A percentile compares a stretch with the other conserved stretches of the same genome.
These are phyloP conservation scores for Senecio squalidus DNA, from an alignment of 140 eudicot genomes.

Conservation along the genomic window DNA sequence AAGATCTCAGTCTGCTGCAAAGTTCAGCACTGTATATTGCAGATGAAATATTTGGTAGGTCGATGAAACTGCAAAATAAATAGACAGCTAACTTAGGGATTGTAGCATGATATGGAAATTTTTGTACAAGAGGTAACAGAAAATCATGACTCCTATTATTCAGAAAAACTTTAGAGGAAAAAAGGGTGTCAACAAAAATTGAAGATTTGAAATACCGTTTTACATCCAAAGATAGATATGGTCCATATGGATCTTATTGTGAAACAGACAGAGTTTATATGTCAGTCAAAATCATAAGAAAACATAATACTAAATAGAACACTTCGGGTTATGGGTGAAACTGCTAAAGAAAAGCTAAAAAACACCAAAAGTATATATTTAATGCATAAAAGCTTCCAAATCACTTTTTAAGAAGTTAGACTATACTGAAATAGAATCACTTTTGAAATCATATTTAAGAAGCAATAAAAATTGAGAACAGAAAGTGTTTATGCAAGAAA, in stretches of 20 bases:
- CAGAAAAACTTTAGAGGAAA: too few relatives aligned
- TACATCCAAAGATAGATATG: too few relatives aligned
- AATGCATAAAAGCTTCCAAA: neutral
- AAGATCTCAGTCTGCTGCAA: constrained; percentile 64
- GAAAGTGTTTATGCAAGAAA: too few relatives aligned
- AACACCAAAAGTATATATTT: neutral
- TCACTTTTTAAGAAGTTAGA: neutral
- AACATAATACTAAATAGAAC: neutral
- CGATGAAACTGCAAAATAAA: constrained; percentile 58
- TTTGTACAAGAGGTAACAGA: too few relatives aligned
- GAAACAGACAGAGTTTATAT: too few relatives aligned
- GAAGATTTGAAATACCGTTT: too few relatives aligned
- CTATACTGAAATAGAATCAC: neutral
- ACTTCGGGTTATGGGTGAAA: too few relatives aligned
- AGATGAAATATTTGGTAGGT: constrained; percentile 80
- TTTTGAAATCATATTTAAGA: neutral
- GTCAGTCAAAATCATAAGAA: too few relatives aligned
- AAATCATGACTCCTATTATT: too few relatives aligned
- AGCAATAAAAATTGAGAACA: too few relatives aligned
- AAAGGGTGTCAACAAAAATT: too few relatives aligned
- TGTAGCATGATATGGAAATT: neutral
- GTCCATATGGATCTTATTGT: too few relatives aligned
- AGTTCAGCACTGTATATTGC: constrained; percentile 77
- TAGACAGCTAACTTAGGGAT: neutral
- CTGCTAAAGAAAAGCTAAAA: neutral